Base-by-base conservation (phyloP, 371 early-diverging fungal species). In the Rhizopus delemar region DNA sequence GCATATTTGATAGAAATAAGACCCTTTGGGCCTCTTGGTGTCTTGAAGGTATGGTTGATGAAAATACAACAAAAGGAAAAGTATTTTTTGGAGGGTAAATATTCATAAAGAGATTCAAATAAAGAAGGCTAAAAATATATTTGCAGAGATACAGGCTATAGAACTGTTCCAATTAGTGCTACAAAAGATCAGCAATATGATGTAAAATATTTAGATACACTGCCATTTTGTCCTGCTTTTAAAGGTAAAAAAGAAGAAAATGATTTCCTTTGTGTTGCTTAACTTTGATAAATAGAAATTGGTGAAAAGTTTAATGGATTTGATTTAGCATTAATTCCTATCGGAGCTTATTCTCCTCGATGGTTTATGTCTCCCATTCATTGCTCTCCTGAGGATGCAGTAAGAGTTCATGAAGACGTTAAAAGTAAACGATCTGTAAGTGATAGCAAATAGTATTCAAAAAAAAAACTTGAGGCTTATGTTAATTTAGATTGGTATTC, bases 271-370 rank as follows among this genome's bases (percentile, higher is more conserved):
- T 12, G 33, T 12, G 13, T 31, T 4, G 15, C 8, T n/a, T 49
- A 5, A 49, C 32, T 41, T 46, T 15, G 34, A 36, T 16, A 22
- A n/a, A 28, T 36, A 70, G 75, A 90, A 68, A 92, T 93, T 59
- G 90, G 91, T 13, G 72, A 81, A 5, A 81, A 80, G 38, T 73
- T 83, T 43, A 90, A 90, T 29, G 87, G 89, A 1, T 84, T 89
- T 67, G 86, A 88, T 54, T 68, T 92, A 5, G 72, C 90, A 8
- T 83, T 87, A 45, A 87, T 93, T 43, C 92, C 93, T 1, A 93
- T 93, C 57, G 93, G 93, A 6, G 91, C 91, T 0, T 93, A 91
- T 60, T 78, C 79, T 3, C 93, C 93, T 6, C 81, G 91, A 55
- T 79, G 77, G 76, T 62, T 83, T 71, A 87, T 89, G 82, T 84